Evolutionary conservation across 169 alveolate genomes (phyloP).

Genomic region (Plasmodium knowlesi): DNA sequence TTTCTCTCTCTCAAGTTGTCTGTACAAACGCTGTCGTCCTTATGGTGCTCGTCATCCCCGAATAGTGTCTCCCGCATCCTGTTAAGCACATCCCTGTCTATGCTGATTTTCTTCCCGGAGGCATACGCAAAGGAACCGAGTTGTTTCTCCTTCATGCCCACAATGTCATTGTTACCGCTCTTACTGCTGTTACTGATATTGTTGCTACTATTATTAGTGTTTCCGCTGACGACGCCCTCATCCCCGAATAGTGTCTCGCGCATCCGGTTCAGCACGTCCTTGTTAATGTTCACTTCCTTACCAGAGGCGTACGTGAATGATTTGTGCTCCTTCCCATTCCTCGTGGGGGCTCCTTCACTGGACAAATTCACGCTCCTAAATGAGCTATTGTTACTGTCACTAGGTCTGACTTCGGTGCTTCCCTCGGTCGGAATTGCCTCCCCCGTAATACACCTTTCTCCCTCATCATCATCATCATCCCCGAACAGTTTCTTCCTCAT

Average conservation of each 20-base stretch:
- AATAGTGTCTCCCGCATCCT: conserved; percentile 23
- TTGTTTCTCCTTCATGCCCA: neutral
- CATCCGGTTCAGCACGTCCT: conserved; percentile 19
- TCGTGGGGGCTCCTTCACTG: neutral
- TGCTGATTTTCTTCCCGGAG: conserved; percentile 41
- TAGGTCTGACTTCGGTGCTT: neutral
- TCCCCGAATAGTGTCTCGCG: conserved; percentile 9
- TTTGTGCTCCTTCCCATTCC: neutral
- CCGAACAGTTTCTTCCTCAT: conserved; percentile 29
- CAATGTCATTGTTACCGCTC: neutral
- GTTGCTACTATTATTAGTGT: neutral
- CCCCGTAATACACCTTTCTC: neutral
- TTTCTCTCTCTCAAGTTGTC: neutral
- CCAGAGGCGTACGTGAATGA: conserved; percentile 48
- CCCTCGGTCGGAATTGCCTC: neutral
- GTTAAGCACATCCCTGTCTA: conserved; percentile 23
- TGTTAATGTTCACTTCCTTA: conserved; percentile 23
- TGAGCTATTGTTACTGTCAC: neutral
- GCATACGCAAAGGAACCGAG: conserved; percentile 28
- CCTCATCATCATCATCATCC: conserved; percentile 50
- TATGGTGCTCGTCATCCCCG: neutral
- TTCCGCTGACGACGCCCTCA: neutral
- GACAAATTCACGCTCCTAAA: neutral
- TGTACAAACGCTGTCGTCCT: neutral
- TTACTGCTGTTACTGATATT: too few relatives aligned